Evolutionary conservation across 768 basidiomycete species (phyloP), one percentile per base, ranked within the genome.

Genomic region (Podaxis sp.): DNA sequence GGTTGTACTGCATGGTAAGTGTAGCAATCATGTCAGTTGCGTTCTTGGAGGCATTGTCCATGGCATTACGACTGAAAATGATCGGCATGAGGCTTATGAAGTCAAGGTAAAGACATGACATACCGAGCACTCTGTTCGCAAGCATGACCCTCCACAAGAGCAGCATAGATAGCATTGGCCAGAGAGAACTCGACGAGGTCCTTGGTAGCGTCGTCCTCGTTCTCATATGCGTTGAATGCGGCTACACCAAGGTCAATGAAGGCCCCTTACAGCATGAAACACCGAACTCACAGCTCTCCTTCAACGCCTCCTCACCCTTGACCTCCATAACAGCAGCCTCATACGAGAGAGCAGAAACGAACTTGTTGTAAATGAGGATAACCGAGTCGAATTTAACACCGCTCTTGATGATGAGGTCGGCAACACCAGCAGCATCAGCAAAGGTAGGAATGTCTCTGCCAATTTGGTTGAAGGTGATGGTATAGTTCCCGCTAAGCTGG

Each of bases 1-100:
- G 91, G 74, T 98, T 98, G 85, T 95, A 98, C 75, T 96, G 84
- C 89, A 97, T 90, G 74, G 90, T 90, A 53, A 98, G 82, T 48
- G 79, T 74, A 62, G 75, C 75, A 70, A 98, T 96, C 95, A 98
- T 97, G 76, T 95, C 95, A 36, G 77, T 79, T 61, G 97, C 97
- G 75, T 99, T 98, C 87, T 99, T 99, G 66, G 95, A 94, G 51
- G 96, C 96, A 71, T 94, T 98, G 85, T 98, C 97, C 97, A 99
- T 99, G 70, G 97, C 97, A 67, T 96, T 98, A 67, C 96, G 90
- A 74, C 96, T 88, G 55, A 65, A 53, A 18, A 25, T 53, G 37
- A 68, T 60, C 59, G 21, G 44, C 32, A 59, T 57, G 37, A 61
- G 57, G 46, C 10, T 42, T 40, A 52, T 42, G 40, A 3, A 57